Percentiles rank a stretch among this genome's conserved stretches.
Evolutionary conservation across 805 yeast genomes (phyloP).

Genomic region (Wickerhamomyces silvicola): DNA sequence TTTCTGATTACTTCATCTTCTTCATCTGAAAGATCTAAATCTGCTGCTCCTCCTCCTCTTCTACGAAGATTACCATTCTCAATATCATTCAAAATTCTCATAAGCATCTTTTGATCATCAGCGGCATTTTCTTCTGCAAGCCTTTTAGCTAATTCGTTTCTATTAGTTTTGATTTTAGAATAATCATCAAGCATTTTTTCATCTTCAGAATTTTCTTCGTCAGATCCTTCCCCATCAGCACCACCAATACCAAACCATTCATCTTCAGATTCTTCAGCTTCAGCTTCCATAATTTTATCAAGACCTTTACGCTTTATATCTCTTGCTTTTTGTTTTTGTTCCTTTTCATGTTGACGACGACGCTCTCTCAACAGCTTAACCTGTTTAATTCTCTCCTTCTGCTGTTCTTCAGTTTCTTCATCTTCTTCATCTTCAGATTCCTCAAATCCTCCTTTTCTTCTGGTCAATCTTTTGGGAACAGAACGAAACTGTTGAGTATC

Average conservation of each 20-base stretch:
- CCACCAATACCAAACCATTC: constrained; percentile 85
- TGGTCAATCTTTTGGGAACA: constrained; percentile 6
- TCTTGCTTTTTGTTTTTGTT: constrained; percentile 28
- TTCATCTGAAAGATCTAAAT: constrained; percentile 66
- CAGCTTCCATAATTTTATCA: constrained; percentile 61
- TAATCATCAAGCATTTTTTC: constrained; percentile 74
- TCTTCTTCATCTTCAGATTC: constrained; percentile 19
- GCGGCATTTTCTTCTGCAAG: constrained; percentile 55
- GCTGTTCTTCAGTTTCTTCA: constrained; percentile 16
- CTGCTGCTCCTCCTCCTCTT: constrained; percentile 46
- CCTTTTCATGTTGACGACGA: constrained; percentile 18
- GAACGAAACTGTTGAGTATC: constrained; percentile 7
- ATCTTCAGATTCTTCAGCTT: constrained; percentile 86
- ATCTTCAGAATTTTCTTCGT: constrained; percentile 64
- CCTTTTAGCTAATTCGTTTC: constrained; percentile 50
- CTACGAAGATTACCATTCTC: constrained; percentile 66
- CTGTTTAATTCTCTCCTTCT: constrained; percentile 11
- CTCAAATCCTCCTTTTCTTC: constrained; percentile 9
- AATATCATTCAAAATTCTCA: constrained; percentile 62
- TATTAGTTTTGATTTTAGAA: constrained; percentile 48
- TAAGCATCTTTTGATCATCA: constrained; percentile 57
- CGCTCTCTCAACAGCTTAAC: constrained; percentile 17
- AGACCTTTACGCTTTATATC: constrained; percentile 57
- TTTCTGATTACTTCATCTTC: constrained; percentile 52
- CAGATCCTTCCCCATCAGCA: constrained; percentile 44